Percentiles rank a stretch among this genome's conserved stretches.
These are phyloP conservation scores for Xanthoconium purpureum DNA, from an alignment of 768 basidiomycete genomes.

Conservation along the genomic window DNA sequence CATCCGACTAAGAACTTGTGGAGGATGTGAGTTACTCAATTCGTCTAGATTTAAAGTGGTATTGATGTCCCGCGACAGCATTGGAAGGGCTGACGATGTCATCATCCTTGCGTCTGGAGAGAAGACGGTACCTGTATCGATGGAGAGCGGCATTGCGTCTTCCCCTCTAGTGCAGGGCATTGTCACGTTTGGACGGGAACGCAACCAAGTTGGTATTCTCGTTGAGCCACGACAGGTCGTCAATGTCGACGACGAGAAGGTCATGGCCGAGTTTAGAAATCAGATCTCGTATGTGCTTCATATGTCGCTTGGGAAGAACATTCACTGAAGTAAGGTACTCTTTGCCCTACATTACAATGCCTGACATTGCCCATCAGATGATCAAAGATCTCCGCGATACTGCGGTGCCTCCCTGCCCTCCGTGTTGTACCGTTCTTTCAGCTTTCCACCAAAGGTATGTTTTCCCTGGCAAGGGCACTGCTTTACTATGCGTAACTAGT, in stretches of 20 bases:
- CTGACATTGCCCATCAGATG: too few relatives aligned
- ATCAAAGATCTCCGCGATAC: too few relatives aligned
- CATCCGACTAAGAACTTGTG: slow-evolving; percentile 40
- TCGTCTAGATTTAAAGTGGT: too few relatives aligned
- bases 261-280: slow-evolving; percentile 10
- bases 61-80: slow-evolving; percentile 16
- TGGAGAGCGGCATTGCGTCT: slow-evolving; percentile 18
- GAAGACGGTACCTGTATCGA: slow-evolving; percentile 34
- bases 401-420: too few relatives aligned
- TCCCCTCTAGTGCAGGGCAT: slow-evolving; percentile 19
- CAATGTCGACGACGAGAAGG: slow-evolving; percentile 6
- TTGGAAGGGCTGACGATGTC: slow-evolving; percentile 37
- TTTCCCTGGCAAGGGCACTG: too few relatives aligned
- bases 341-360: too few relatives aligned
- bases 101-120: slow-evolving; percentile 31
- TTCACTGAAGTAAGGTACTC: too few relatives aligned
- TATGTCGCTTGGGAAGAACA: too few relatives aligned
- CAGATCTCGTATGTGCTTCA: slow-evolving; percentile 22
- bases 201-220: slow-evolving; percentile 29
- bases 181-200: slow-evolving; percentile 32
- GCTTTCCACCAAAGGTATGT: too few relatives aligned
- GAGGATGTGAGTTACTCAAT: slow-evolving; percentile 5
- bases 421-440: too few relatives aligned
- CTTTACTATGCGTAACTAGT: too few relatives aligned
- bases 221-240: slow-evolving; percentile 25